Evolutionary conservation across 176 grass and related monocot genomes (phyloP).

Genomic region (Calamus simplicifolius): DNA sequence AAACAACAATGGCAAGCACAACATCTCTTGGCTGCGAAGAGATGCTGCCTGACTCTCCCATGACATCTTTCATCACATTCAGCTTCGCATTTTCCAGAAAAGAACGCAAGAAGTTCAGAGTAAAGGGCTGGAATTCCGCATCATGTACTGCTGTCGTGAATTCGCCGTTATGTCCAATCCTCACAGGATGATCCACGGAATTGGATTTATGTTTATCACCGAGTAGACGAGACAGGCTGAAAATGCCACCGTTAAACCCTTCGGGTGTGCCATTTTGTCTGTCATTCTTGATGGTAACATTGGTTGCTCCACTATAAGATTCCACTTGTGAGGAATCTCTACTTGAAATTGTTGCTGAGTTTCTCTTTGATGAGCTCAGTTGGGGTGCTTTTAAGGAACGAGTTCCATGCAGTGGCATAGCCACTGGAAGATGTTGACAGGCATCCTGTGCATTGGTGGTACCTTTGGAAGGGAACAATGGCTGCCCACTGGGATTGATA

Average conservation of each 20-base stretch:
- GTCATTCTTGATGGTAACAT: neutral
- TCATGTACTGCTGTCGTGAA: slow-evolving; percentile 24
- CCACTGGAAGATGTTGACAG: slow-evolving; percentile 12
- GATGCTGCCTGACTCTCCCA: neutral
- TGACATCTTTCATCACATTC: slow-evolving; percentile 1
- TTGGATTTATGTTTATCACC: neutral
- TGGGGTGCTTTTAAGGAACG: slow-evolving; percentile 36
- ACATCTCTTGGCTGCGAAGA: slow-evolving; percentile 15
- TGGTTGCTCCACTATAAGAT: neutral
- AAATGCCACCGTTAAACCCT: neutral
- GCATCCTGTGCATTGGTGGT: neutral
- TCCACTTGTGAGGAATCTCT: neutral
- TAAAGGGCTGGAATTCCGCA: slow-evolving; percentile 40
- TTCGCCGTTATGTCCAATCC: neutral
- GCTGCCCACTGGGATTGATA: slow-evolving; percentile 31
- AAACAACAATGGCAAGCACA: slow-evolving; percentile 57
- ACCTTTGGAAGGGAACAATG: slow-evolving; percentile 30
- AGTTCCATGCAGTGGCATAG: neutral
- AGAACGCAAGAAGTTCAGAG: slow-evolving; percentile 54
- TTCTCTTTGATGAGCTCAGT: neutral
- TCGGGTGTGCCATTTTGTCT: neutral
- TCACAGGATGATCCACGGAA: neutral
- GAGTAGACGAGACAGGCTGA: slow-evolving; percentile 12
- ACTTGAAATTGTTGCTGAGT: neutral
- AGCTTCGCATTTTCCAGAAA: slow-evolving; percentile 32